phyloP scores from a whole-genome alignment of 2,329 filamentous ascomycete species.

The Neonectria neomacrospora region DNA sequence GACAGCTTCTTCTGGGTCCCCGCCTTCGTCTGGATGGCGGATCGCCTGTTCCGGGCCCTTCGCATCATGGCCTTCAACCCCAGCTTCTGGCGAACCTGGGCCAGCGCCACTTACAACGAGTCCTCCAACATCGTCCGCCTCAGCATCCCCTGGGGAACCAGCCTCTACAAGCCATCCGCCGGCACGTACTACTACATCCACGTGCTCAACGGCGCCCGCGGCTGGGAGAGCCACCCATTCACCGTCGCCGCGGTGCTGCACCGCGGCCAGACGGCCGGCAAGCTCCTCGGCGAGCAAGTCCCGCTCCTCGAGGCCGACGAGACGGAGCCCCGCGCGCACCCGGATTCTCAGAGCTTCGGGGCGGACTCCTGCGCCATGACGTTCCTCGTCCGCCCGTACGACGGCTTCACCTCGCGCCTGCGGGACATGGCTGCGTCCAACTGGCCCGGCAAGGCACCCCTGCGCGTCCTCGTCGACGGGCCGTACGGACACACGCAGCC shows the following conservation, averaged over 20 bases:
- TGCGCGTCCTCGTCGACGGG: constrained; percentile 56
- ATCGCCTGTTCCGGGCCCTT: constrained; percentile 58
- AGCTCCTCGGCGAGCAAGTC: constrained; percentile 46
- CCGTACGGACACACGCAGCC: constrained; percentile 57
- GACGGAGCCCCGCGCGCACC: constrained; percentile 1
- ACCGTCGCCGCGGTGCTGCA: constrained; percentile 53
- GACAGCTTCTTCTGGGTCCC: constrained; percentile 63
- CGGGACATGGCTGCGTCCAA: constrained; percentile 43
- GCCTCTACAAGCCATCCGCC: constrained; percentile 49
- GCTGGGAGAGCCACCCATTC: constrained; percentile 64
- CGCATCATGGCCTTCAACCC: constrained; percentile 56
- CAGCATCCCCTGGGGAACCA: constrained; percentile 49
- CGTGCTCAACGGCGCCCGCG: constrained; percentile 51
- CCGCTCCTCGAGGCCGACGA: constrained; percentile 46
- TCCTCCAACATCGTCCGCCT: constrained; percentile 57
- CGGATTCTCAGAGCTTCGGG: background rate
- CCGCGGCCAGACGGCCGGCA: constrained; percentile 23
- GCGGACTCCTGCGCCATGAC: constrained; percentile 44
- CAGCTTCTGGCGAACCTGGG: constrained; percentile 51
- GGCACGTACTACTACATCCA: constrained; percentile 61
- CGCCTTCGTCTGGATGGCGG: constrained; percentile 60
- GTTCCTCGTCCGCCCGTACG: constrained; percentile 59
- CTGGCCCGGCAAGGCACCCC: constrained; percentile 39
- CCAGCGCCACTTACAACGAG: constrained; percentile 49
- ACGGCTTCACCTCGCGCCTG: constrained; percentile 56